These are phyloP conservation scores for Phoma sp. DNA, from an alignment of 2,329 filamentous ascomycete genomes.

Conservation along the genomic window DNA sequence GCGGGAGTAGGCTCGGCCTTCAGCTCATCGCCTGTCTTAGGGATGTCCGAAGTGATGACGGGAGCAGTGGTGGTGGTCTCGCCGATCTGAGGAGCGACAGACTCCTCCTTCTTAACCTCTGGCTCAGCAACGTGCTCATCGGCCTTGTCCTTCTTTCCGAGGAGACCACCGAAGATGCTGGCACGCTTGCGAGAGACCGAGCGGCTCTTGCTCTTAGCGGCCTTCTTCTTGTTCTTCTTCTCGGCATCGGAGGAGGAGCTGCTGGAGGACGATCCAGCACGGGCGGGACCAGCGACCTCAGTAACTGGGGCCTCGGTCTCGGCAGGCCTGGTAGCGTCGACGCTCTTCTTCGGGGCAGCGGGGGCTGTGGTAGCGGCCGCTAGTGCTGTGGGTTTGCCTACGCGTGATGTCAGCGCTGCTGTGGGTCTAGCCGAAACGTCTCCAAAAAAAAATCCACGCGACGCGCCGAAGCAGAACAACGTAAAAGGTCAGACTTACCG, in stretches of 20 bases:
- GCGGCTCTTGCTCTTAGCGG: conserved; percentile 64
- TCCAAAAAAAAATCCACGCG: conserved; percentile 21
- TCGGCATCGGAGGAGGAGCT: conserved; percentile 55
- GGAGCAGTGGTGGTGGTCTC: conserved; percentile 45
- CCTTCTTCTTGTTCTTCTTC: conserved; percentile 53
- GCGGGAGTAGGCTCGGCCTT: conserved; percentile 54
- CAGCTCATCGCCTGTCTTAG: conserved; percentile 40
- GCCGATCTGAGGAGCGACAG: conserved; percentile 37
- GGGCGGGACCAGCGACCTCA: conserved; percentile 37
- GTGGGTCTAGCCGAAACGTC: conserved; percentile 42
- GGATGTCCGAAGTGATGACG: conserved; percentile 41
- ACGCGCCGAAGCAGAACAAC: conserved; percentile 20
- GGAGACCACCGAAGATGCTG: conserved; percentile 64
- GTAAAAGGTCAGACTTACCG: conserved; percentile 53
- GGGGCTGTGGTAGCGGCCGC: conserved; percentile 50
- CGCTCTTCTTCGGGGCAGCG: conserved; percentile 55
- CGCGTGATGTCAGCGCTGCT: conserved; percentile 45
- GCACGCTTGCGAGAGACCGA: conserved; percentile 65
- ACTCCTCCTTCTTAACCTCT: conserved; percentile 53
- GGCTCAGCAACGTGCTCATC: conserved; percentile 46
- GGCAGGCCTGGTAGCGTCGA: conserved; percentile 51
- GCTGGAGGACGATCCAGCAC: conserved; percentile 49
- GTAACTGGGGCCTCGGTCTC: conserved; percentile 38
- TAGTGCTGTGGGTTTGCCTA: conserved; percentile 50
- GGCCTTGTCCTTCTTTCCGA: conserved; percentile 66